A percentile compares a stretch with the other conserved stretches of the same genome.
phyloP scores from a whole-genome alignment of 148 eudicot genomes.

The Limonium bicolor region DNA sequence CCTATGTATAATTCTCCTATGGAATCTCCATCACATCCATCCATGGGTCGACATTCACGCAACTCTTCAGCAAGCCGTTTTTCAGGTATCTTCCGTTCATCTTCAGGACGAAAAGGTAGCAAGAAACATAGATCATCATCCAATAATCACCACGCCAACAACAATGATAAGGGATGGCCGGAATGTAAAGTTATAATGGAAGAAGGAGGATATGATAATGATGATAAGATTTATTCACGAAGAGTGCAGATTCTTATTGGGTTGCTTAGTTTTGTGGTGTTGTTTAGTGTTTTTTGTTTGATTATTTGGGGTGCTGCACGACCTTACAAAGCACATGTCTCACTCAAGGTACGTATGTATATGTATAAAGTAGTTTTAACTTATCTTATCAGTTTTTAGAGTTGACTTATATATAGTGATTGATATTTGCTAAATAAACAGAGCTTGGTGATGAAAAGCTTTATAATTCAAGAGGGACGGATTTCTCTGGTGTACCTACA shows the following conservation, averaged over 20 bases:
- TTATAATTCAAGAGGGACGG: conserved; percentile 55
- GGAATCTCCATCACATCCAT: conserved; percentile 92
- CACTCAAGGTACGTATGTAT: conserved; percentile 42
- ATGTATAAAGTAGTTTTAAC: too few relatives aligned
- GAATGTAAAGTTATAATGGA: conserved; percentile 91
- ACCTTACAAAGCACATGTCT: conserved; percentile 55
- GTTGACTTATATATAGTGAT: neutral
- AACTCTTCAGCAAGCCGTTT: conserved; percentile 85
- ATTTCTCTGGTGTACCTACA: conserved; percentile 69
- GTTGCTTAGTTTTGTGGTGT: conserved; percentile 30
- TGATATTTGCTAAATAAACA: conserved; percentile 16
- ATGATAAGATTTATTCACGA: conserved; percentile 39
- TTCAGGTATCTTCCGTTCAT: conserved; percentile 87
- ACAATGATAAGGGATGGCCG: conserved; percentile 97
- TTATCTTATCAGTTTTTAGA: too few relatives aligned
- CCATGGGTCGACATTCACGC: conserved; percentile 76
- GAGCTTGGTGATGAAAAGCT: conserved; percentile 53
- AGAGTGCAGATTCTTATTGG: conserved; percentile 42
- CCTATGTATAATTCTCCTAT: conserved; percentile 58
- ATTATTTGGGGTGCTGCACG: conserved; percentile 88
- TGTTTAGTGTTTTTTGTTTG: conserved; percentile 73
- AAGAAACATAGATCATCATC: too few relatives aligned
- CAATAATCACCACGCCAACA: too few relatives aligned
- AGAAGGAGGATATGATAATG: conserved; percentile 76
- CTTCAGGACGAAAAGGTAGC: conserved; percentile 67